phyloP scores from a whole-genome alignment of 2,329 filamentous ascomycete species.

The Hypoxylon sp. region DNA sequence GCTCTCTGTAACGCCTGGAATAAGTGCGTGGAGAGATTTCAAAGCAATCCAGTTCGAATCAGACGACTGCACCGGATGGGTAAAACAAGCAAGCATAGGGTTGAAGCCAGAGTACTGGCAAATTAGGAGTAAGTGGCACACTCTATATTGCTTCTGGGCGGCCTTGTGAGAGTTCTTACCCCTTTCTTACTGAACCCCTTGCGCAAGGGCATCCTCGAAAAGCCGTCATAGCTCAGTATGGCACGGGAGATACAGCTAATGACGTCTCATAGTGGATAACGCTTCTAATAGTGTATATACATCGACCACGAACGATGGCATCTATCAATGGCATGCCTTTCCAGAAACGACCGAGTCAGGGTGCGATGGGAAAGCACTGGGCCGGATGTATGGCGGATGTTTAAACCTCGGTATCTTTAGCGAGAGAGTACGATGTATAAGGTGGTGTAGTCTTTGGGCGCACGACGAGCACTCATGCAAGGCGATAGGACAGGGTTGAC shows the following conservation, averaged over 20 bases:
- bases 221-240: not conserved
- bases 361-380: constrained; percentile 37
- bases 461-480: constrained; percentile 33
- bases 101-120: constrained; percentile 32
- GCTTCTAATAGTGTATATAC: constrained; percentile 40
- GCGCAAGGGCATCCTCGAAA: not conserved
- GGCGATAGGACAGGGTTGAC: constrained; percentile 20
- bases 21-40: constrained; percentile 24
- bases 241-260: constrained; percentile 11
- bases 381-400: constrained; percentile 32
- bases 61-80: constrained; percentile 26
- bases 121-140: constrained; percentile 28
- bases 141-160: not conserved
- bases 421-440: constrained; percentile 34
- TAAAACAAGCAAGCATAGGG: constrained; percentile 26
- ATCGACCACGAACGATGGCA: constrained; percentile 40
- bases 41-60: constrained; percentile 32
- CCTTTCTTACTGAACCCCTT: not conserved
- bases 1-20: constrained; percentile 6
- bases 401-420: constrained; percentile 18
- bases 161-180: not conserved
- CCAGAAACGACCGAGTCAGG: constrained; percentile 18
- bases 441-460: constrained; percentile 39
- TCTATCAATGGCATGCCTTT: constrained; percentile 44
- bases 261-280: constrained; percentile 33